phyloP scores from a whole-genome alignment of 2,329 filamentous ascomycete genomes.

The Ophiostoma ulmi region DNA sequence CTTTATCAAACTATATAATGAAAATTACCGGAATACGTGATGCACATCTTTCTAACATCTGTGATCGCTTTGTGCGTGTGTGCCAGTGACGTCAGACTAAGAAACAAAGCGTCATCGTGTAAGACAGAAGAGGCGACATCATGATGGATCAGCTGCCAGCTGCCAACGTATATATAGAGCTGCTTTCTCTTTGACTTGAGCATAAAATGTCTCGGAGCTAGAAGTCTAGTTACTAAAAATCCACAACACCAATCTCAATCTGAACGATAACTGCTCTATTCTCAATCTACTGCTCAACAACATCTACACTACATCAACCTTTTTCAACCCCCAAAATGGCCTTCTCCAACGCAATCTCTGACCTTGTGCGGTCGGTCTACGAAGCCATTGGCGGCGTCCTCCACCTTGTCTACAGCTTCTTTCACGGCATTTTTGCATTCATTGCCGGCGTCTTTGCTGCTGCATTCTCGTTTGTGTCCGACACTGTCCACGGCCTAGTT shows the following conservation, averaged over 20 bases:
- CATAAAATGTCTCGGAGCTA: too few species aligned
- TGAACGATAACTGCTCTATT: not conserved
- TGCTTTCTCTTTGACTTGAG: not conserved
- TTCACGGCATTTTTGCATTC: not conserved
- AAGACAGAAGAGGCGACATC: not conserved
- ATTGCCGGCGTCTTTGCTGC: constrained; percentile 10
- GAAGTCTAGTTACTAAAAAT: too few species aligned
- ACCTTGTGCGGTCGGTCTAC: constrained; percentile 18
- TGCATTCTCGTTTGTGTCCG: not conserved
- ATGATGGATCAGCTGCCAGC: not conserved
- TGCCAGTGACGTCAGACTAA: constrained; percentile 3
- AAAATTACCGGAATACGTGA: not conserved
- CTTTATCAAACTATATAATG: not conserved
- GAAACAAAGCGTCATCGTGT: not conserved
- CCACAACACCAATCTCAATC: not conserved
- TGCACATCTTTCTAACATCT: not conserved
- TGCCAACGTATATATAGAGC: not conserved
- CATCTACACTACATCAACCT: not conserved
- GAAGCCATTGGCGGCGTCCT: constrained; percentile 15
- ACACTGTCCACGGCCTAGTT: not conserved
- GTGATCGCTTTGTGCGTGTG: not conserved
- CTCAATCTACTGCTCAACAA: not conserved
- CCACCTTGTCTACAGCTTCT: constrained; percentile 14
- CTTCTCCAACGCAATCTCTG: constrained; percentile 13
- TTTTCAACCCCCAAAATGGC: not conserved